Percentiles rank a stretch among this genome's conserved stretches.
Conservation (phyloP, 257 asterid species). For the Ocimum tenuiflorum region DNA sequence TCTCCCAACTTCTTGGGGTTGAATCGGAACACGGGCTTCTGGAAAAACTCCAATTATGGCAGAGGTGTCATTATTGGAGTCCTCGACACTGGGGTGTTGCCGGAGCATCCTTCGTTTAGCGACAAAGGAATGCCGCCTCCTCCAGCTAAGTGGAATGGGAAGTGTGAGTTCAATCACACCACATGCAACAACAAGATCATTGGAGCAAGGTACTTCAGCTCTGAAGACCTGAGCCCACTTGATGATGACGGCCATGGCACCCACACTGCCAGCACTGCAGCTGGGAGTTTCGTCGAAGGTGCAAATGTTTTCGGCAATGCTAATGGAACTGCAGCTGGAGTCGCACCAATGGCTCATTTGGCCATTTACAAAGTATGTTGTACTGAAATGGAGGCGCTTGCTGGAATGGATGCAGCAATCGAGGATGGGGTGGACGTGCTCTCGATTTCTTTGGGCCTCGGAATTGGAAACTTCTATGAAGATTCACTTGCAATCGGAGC, state of each 20-base stretch:
- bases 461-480: not conserved
- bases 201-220: not conserved
- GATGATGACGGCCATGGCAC: not conserved
- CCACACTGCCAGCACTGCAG: not conserved
- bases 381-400: constrained; percentile 22
- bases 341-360: not conserved
- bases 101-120: not conserved
- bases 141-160: not conserved
- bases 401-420: constrained; percentile 41
- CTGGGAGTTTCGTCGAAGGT: not conserved
- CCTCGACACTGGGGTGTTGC: not conserved
- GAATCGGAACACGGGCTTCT: not conserved
- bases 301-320: not conserved
- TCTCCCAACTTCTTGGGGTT: not conserved
- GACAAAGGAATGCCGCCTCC: not conserved
- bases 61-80: not conserved
- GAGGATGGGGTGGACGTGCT: constrained; percentile 39
- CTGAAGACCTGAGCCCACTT: not conserved
- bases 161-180: not conserved
- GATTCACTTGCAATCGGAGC: constrained; percentile 20
- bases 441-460: constrained; percentile 18
- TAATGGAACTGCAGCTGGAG: not conserved
- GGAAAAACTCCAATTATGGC: not conserved
- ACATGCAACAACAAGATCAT: not conserved
- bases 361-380: constrained; percentile 9